Evolutionary conservation across 805 yeast species (phyloP).

Genomic region (Citeromyces matritensis): DNA sequence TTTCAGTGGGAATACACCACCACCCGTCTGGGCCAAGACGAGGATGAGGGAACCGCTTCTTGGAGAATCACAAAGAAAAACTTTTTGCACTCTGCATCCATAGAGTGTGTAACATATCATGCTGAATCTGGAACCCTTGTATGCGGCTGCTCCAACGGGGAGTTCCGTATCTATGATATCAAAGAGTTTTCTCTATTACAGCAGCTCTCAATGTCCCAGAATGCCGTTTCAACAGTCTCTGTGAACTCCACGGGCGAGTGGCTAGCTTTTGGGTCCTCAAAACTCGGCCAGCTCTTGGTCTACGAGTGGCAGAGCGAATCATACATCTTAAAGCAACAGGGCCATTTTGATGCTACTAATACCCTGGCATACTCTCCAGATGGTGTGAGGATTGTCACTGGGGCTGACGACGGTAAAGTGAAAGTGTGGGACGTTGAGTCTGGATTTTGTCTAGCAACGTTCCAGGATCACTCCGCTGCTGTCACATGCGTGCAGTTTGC

Average conservation of each 20-base stretch:
- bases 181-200: constrained; percentile 73
- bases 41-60: constrained; percentile 25
- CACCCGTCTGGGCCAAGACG: constrained; percentile 25
- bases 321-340: constrained; percentile 89
- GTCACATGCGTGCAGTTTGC: constrained; percentile 85
- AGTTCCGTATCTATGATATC: constrained; percentile 79
- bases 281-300: constrained; percentile 84
- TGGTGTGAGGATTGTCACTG: constrained; percentile 84
- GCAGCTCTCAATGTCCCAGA: constrained; percentile 83
- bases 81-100: constrained; percentile 58
- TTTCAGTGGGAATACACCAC: constrained; percentile 81
- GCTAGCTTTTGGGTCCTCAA: constrained; percentile 89
- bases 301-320: constrained; percentile 99
- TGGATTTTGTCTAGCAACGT: constrained; percentile 87
- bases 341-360: constrained; percentile 87
- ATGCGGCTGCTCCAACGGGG: constrained; percentile 83
- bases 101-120: constrained; percentile 78
- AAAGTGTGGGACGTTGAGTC: constrained; percentile 92
- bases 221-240: constrained; percentile 69
- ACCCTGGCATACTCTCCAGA: constrained; percentile 84
- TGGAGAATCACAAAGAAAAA: constrained; percentile 81
- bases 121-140: constrained; percentile 54
- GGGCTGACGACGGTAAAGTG: constrained; percentile 92
- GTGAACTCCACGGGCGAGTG: constrained; percentile 86
- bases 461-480: constrained; percentile 79